Evolutionary conservation across 164 flowering plant genomes (phyloP).

Genomic region (Nelumbo lutea): DNA sequence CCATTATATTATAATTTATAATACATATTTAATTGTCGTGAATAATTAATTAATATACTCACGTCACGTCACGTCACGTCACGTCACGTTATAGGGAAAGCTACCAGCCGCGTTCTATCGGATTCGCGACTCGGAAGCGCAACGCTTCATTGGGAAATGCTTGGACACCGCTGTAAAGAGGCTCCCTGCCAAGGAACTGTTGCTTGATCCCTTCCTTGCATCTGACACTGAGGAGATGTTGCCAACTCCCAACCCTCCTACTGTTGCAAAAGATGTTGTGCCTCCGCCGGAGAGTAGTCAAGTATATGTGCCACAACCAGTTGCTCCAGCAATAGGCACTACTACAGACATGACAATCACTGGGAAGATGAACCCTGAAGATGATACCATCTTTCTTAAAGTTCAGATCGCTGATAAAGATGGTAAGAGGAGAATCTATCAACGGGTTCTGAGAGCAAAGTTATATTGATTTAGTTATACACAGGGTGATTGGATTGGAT

Average conservation of each 20-base stretch:
- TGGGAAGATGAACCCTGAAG: constrained; percentile 61
- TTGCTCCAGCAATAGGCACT: constrained; percentile 15
- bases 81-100: constrained; percentile 51
- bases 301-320: neutral
- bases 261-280: neutral
- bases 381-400: constrained; percentile 64
- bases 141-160: constrained; percentile 58
- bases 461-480: too few relatives aligned
- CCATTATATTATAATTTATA: too few relatives aligned
- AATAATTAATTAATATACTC: too few relatives aligned
- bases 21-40: too few relatives aligned
- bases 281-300: neutral
- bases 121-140: constrained; percentile 58
- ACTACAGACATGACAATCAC: constrained; percentile 61
- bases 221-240: constrained; percentile 26
- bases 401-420: constrained; percentile 57
- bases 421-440: constrained; percentile 31
- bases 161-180: constrained; percentile 57
- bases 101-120: constrained; percentile 59
- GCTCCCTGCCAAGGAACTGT: constrained; percentile 55
- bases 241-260: constrained; percentile 3
- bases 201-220: constrained; percentile 66
- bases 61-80: too few relatives aligned
- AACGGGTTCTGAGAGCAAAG: neutral
- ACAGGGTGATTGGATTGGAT: too few relatives aligned